A percentile compares a stretch with the other conserved stretches of the same genome.
Conservation (phyloP, 306 rosid species). For the Spatholobus suberectus region DNA sequence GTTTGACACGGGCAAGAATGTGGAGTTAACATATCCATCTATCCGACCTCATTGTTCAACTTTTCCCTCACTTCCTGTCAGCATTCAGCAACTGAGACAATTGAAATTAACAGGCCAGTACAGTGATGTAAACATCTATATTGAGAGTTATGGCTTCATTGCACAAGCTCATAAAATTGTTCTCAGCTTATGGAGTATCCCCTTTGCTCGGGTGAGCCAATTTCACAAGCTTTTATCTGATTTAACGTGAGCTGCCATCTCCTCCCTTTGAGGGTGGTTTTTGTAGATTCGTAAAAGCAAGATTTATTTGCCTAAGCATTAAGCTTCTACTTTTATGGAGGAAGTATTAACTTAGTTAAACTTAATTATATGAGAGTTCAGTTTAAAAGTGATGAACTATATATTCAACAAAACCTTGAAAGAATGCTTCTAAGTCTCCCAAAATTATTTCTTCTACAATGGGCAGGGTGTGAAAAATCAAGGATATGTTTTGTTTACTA, state of each 20-base stretch:
- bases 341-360: constrained; percentile 22
- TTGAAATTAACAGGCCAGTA: constrained; percentile 66
- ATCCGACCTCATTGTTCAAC: constrained; percentile 63
- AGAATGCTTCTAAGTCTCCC: neutral
- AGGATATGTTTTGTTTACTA: constrained; percentile 7
- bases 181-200: constrained; percentile 93
- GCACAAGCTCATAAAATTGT: constrained; percentile 74
- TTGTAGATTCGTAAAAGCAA: neutral
- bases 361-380: neutral
- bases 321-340: constrained; percentile 21
- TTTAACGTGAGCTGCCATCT: neutral
- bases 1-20: constrained; percentile 57
- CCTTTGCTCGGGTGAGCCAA: constrained; percentile 82
- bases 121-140: constrained; percentile 71
- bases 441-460: constrained; percentile 8
- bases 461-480: neutral
- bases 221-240: neutral
- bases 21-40: constrained; percentile 71
- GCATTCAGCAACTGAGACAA: constrained; percentile 60
- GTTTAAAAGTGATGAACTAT: constrained; percentile 17
- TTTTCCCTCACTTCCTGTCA: constrained; percentile 72
- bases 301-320: constrained; percentile 5
- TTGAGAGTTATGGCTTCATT: constrained; percentile 72
- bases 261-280: neutral
- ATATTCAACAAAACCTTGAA: constrained; percentile 30